Conservation (phyloP, 2,329 filamentous ascomycete genomes). For the Pyricularia sp. region DNA sequence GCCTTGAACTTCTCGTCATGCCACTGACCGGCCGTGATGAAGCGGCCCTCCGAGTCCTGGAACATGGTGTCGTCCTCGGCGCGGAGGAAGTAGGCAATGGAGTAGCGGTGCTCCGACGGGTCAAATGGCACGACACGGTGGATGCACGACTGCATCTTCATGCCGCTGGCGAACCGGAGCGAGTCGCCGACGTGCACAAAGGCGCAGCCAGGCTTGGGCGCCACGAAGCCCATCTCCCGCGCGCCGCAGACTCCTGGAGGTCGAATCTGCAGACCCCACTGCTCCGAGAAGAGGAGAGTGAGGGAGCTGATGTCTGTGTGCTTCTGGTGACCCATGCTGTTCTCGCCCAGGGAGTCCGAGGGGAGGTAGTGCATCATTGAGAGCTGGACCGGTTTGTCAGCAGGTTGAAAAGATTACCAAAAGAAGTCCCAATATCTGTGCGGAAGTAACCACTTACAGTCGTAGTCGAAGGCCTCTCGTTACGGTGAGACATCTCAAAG, state of each 20-base stretch:
- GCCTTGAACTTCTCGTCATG: slow-evolving; percentile 42
- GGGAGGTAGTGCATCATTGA: slow-evolving; percentile 43
- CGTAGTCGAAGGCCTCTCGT: slow-evolving; percentile 33
- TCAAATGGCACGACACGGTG: slow-evolving; percentile 42
- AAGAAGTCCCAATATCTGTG: neutral
- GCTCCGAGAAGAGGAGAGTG: slow-evolving; percentile 40
- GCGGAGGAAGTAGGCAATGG: slow-evolving; percentile 44
- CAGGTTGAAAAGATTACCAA: neutral
- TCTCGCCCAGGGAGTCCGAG: slow-evolving; percentile 24
- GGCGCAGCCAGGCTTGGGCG: slow-evolving; percentile 35
- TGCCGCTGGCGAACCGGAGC: slow-evolving; percentile 38
- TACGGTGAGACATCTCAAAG: slow-evolving; percentile 38
- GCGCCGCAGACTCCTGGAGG: slow-evolving; percentile 27
- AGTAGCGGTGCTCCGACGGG: slow-evolving; percentile 40
- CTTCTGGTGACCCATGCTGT: slow-evolving; percentile 39
- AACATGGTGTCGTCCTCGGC: slow-evolving; percentile 44
- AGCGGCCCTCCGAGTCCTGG: slow-evolving; percentile 38
- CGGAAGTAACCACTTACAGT: slow-evolving; percentile 13
- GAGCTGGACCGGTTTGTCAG: slow-evolving; percentile 12
- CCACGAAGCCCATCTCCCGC: slow-evolving; percentile 38
- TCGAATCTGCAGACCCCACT: slow-evolving; percentile 44
- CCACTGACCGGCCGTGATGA: slow-evolving; percentile 39
- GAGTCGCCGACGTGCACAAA: slow-evolving; percentile 48
- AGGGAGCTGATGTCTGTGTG: slow-evolving; percentile 44
- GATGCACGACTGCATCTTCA: slow-evolving; percentile 42